Percentiles rank a stretch among this genome's conserved stretches.
Conservation (phyloP, 2,329 filamentous ascomycete genomes). For the Trichoderma endophyticum region DNA sequence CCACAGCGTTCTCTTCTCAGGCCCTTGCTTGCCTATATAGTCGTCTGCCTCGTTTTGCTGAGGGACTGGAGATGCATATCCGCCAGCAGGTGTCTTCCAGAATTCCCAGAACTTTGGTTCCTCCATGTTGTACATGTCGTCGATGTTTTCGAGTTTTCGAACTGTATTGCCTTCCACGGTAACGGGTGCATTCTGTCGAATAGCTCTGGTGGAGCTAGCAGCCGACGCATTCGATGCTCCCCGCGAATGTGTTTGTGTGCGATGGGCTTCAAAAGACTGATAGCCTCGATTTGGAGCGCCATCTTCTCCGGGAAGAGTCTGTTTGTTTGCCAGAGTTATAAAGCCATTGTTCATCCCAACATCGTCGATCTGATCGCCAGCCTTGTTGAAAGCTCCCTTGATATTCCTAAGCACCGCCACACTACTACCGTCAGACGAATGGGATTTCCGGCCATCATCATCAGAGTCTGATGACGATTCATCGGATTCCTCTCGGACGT, state of each 20-base stretch:
- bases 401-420: constrained; percentile 43
- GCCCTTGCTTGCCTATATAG: constrained; percentile 30
- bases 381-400: constrained; percentile 42
- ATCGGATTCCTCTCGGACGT: constrained; percentile 13
- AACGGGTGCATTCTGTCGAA: constrained; percentile 8
- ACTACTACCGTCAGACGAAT: constrained; percentile 25
- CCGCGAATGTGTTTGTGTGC: constrained; percentile 33
- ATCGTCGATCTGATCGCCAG: constrained; percentile 50
- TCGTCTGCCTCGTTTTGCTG: constrained; percentile 49
- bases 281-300: constrained; percentile 22
- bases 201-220: constrained; percentile 35
- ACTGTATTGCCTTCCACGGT: constrained; percentile 46
- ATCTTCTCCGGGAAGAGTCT: constrained; percentile 21
- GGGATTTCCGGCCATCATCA: background rate
- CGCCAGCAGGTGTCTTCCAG: constrained; percentile 61
- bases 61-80: constrained; percentile 59
- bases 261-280: constrained; percentile 34
- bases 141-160: constrained; percentile 47
- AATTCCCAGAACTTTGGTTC: constrained; percentile 58
- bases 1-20: constrained; percentile 47
- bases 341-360: constrained; percentile 58
- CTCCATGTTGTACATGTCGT: constrained; percentile 48
- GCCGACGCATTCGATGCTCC: constrained; percentile 39
- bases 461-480: constrained; percentile 1
- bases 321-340: constrained; percentile 21